Evolutionary conservation across 108 stramenopile genomes (phyloP), one percentile per base, ranked within the genome.

Genomic region (Skeletonema grethae): DNA sequence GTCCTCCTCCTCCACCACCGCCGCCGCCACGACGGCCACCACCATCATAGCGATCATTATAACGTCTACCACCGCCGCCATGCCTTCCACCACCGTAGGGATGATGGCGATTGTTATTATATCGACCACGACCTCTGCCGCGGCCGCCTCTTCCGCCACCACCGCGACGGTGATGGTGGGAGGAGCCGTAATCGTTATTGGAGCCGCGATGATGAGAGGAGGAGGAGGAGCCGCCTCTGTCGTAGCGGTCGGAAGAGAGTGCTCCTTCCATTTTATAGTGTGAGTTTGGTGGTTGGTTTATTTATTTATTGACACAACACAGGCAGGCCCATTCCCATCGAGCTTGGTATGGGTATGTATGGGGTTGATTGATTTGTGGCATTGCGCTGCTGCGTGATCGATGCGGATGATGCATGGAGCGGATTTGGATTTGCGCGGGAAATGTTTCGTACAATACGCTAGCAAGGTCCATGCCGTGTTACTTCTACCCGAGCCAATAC

Each of bases 191-290:
- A 24, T 61, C 12, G 5, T 65, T 46, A 24, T 69, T 38, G 7
- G 68, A 39, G 31, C 62, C 16, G 15, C 78, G 38, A 16, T 63
- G 57, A 18, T 46, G 38, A 32, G 24, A 15, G 36, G 66, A 32
- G 39, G 66, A 32, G 39, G 50, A 31, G 12, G 61, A 57, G 36
- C 69, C 69, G 11, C 70, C 69, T 36, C 64, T 20, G n/a, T 48
- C 41, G 63, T 77, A 57, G 43, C 78, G 78, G 59, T 68, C 60
- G 60, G 73, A 75, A 57, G 79, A 75, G 36, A 80, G 74, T 36
- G 79, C 73, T 31, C 60, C 60, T 69, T 75, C 74, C 74, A 80
- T 80, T 61, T 61, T 28, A 28, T 28, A 28, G 1, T 1, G 25
- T 28, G 1, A 28, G 25, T 28, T 20, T 1, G 5, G 10, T 43